These are phyloP conservation scores for Pichia sp. DNA, from an alignment of 1,139 yeast genomes.

Conservation along the genomic window DNA sequence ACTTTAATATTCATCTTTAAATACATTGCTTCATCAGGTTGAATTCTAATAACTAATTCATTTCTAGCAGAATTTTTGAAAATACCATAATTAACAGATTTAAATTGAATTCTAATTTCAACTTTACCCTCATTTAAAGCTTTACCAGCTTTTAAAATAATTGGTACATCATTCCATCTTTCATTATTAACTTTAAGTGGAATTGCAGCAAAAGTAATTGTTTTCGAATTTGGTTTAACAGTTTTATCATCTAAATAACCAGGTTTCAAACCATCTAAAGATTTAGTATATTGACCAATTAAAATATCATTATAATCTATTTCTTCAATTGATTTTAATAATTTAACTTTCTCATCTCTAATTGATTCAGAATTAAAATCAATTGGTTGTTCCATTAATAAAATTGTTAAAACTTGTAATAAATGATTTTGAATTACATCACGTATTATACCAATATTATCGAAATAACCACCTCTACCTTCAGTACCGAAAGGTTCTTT, in stretches of 20 bases:
- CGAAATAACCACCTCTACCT: constrained; percentile 98
- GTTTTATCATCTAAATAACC: constrained; percentile 89
- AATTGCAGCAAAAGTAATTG: constrained; percentile 89
- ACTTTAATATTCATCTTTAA: constrained; percentile 86
- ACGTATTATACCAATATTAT: constrained; percentile 88
- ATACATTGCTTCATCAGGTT: constrained; percentile 92
- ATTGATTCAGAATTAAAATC: constrained; percentile 86
- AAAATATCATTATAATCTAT: constrained; percentile 61
- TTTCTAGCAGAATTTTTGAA: constrained; percentile 79
- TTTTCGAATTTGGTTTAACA: constrained; percentile 73
- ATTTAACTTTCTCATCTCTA: constrained; percentile 93
- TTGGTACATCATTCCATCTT: constrained; percentile 98
- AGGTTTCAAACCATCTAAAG: constrained; percentile 84
- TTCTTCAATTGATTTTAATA: constrained; percentile 71
- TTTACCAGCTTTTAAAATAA: constrained; percentile 93
- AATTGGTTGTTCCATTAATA: constrained; percentile 94
- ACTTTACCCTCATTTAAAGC: constrained; percentile 90
- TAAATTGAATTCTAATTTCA: constrained; percentile 89
- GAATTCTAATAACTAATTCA: constrained; percentile 88
- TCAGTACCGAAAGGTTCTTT: constrained; percentile 98
- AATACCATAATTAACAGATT: constrained; percentile 76
- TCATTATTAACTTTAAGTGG: constrained; percentile 75
- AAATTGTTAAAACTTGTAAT: constrained; percentile 81
- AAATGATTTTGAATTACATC: constrained; percentile 98
- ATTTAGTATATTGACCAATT: constrained; percentile 80